Evolutionary conservation across 108 stramenopile genomes (phyloP).

Genomic region (Fragilaria radians): DNA sequence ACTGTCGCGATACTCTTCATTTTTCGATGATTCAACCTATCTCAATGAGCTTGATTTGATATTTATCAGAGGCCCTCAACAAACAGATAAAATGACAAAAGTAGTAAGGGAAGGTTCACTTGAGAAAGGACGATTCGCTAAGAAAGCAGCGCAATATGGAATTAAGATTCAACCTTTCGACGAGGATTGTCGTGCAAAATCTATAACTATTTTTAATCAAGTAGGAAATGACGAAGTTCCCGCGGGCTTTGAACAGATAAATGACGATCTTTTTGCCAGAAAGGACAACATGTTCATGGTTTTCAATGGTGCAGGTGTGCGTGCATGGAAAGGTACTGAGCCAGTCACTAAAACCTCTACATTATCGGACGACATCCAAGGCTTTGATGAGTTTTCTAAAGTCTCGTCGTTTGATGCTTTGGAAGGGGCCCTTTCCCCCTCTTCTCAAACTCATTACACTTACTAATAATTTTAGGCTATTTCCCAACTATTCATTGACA

Average conservation of each 20-base stretch:
- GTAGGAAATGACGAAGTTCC: conserved; percentile 33
- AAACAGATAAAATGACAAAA: neutral
- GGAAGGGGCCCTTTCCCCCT: too few relatives aligned
- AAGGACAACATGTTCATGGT: conserved; percentile 91
- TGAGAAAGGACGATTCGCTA: conserved; percentile 15
- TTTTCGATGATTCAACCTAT: conserved; percentile 43
- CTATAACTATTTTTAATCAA: conserved; percentile 39
- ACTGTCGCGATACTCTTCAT: conserved; percentile 65
- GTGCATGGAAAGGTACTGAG: conserved; percentile 49
- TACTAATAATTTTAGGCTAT: neutral
- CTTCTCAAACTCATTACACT: too few relatives aligned
- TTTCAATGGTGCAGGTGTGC: conserved; percentile 83
- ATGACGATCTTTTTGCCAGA: conserved; percentile 75
- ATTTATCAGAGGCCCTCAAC: conserved; percentile 25
- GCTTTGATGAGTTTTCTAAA: neutral
- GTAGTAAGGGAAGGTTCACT: neutral
- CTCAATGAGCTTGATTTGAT: conserved; percentile 33
- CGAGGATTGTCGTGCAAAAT: conserved; percentile 12
- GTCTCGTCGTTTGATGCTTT: neutral
- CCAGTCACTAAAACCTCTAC: conserved; percentile 35
- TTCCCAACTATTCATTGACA: too few relatives aligned
- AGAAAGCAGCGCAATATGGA: conserved; percentile 25
- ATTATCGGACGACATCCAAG: neutral
- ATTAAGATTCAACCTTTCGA: conserved; percentile 23
- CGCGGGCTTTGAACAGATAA: conserved; percentile 78